phyloP scores from a whole-genome alignment of 768 basidiomycete species.

The Tylopilus sp. region DNA sequence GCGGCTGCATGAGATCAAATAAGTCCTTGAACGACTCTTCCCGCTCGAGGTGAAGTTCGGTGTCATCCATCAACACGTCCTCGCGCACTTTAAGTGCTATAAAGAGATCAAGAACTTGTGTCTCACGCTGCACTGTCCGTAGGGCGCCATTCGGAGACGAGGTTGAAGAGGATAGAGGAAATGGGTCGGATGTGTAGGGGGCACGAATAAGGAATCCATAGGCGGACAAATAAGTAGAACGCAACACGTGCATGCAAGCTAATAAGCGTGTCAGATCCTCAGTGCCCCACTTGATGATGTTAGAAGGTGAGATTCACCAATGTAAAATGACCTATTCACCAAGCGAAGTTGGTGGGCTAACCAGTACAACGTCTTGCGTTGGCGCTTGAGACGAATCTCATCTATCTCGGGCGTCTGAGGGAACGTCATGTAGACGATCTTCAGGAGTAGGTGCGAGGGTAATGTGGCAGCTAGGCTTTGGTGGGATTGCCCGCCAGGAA shows the following conservation, averaged over 20 bases:
- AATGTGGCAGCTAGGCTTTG: conserved; percentile 36
- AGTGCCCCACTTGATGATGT: not conserved
- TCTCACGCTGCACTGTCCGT: conserved; percentile 64
- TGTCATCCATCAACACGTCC: conserved; percentile 74
- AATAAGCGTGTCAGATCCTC: not conserved
- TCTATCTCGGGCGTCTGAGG: conserved; percentile 44
- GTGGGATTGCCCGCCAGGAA: conserved; percentile 20
- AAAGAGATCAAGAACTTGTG: conserved; percentile 70
- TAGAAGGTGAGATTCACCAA: conserved; percentile 40
- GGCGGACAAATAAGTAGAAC: conserved; percentile 67
- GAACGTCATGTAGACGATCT: conserved; percentile 66
- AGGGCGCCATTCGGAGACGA: conserved; percentile 27
- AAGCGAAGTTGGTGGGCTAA: conserved; percentile 57
- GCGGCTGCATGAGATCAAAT: conserved; percentile 74
- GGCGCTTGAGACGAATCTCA: conserved; percentile 42
- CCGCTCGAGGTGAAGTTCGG: conserved; percentile 68
- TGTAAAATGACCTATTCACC: conserved; percentile 64
- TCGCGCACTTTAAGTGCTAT: conserved; percentile 77
- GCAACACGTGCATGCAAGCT: conserved; percentile 81
- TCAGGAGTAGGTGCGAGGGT: conserved; percentile 63
- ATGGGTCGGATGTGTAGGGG: conserved; percentile 78
- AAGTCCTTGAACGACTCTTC: conserved; percentile 77
- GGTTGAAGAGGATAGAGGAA: conserved; percentile 47
- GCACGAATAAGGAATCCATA: conserved; percentile 60
- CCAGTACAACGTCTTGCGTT: conserved; percentile 73